Evolutionary conservation across 768 basidiomycete species (phyloP), one percentile per base, ranked within the genome.

Genomic region (Exidia glandulosa): DNA sequence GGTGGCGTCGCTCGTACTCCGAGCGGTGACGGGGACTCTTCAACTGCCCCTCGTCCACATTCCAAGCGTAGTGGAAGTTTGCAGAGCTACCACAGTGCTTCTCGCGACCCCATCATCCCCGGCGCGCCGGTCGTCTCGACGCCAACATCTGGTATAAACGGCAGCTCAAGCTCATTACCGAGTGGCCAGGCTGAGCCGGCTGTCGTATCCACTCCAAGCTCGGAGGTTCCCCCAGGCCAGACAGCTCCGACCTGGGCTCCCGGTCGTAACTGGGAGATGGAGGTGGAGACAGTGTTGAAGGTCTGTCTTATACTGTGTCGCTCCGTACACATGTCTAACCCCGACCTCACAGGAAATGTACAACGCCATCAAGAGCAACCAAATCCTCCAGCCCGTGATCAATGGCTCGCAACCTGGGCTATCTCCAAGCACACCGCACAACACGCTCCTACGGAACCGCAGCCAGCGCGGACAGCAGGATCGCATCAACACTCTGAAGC

Each of bases 221-320:
- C 66, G 30, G 47, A 66, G 61, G 66, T 82, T 1, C 79, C 84
- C 1, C 87, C 85, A 23, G 80, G 86, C 57, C 81, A 86, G 25
- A 72, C 77, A 25, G n/a, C n/a, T n/a, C n/a, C n/a, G n/a, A n/a
- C n/a, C n/a, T 78, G 82, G 6, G 74, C 77, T 32, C 37, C 70
- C 27, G 73, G 75, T 59, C 66, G 76, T 30, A 79, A 73, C 55
- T 94, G 92, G 91, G 92, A 95, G 68, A 70, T 68, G 13, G 94
- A 95, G 60, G 85, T 97, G 80, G 94, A 97, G 72, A 79, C 65
- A 60, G 67, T 90, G 63, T 81, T 99, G 63, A 94, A 92, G 81
- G 92, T 90, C 50, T 41, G 74, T 65, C 19, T 31, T 32, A 9
- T 27, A 34, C 59, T 27, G 25, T 27, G 29, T 16, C 33, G 36